Evolutionary conservation across 768 basidiomycete genomes (phyloP), one percentile per base, ranked within the genome.

Genomic region (Boletus eberwhitei): DNA sequence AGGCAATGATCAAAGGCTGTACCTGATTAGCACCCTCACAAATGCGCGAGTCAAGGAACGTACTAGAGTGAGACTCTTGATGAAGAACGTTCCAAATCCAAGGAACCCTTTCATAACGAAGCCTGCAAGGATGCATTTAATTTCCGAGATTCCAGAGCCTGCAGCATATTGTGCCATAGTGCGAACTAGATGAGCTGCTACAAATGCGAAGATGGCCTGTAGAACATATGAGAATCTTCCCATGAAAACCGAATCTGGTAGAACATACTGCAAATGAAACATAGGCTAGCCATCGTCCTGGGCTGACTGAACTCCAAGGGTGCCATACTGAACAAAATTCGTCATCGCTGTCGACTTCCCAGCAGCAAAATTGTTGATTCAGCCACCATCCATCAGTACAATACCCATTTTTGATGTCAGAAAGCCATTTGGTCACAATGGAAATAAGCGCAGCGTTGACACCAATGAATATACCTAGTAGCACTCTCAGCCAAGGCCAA

Each of bases 361-460:
- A 94, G 68, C 97, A 99, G 73, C 97, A 99, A 70, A 98, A 98
- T 65, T 97, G 91, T 64, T 93, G 87, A 71, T 95, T 97, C 52
- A 99, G 71, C 96, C 97, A 99, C 97, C 97, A 99, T 1, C 92
- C 95, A 60, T 94, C 92, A 4, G 84, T 79, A 73, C 97, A 99
- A 66, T 98, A 97, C 1, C 97, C 97, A 77, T 95, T 89, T 75
- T 98, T 98, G 59, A 98, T 85, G 71, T 98, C 96, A 3, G 94
- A 93, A 22, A 99, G 81, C 97, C 97, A 99, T 73, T 90, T 92
- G 45, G 93, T 97, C 56, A 94, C 75, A 62, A 99, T 97, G 31
- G 94, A 93, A 48, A 97, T 94, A 49, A 98, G 71, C 9, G 93
- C 96, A n/a, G 94, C 93, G 62, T 92, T 97, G 39, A 93, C 69